phyloP scores from a whole-genome alignment of 2,329 filamentous ascomycete species.

The Zymoseptoria ardabiliae region DNA sequence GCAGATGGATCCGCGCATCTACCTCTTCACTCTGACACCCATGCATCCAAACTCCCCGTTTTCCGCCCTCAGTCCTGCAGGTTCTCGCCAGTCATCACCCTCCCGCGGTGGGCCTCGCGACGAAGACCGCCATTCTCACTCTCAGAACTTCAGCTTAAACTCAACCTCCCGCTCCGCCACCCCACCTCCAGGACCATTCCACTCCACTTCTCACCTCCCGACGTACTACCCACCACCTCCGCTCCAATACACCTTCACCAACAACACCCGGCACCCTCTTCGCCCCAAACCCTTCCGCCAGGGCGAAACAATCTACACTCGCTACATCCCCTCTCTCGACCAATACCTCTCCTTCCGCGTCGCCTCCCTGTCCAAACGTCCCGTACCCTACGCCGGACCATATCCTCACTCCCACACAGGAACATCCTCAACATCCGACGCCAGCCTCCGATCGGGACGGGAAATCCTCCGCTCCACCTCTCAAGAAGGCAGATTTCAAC shows the following conservation, averaged over 20 bases:
- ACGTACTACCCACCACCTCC: conserved; percentile 86
- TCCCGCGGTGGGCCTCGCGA: conserved; percentile 16
- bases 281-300: conserved; percentile 83
- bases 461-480: conserved; percentile 12
- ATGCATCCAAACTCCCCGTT: conserved; percentile 39
- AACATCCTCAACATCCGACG: conserved; percentile 11
- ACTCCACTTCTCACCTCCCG: conserved; percentile 74
- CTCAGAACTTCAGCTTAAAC: conserved; percentile 3
- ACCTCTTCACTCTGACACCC: conserved; percentile 76
- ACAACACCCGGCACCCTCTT: conserved; percentile 74
- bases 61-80: conserved; percentile 43
- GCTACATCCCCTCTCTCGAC: conserved; percentile 71
- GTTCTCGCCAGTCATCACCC: conserved; percentile 47
- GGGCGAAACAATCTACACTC: conserved; percentile 84
- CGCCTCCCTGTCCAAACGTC: conserved; percentile 59
- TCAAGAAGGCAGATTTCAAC: background rate
- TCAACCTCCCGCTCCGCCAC: conserved; percentile 13
- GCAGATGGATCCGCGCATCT: conserved; percentile 81
- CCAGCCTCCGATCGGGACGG: conserved; percentile 28
- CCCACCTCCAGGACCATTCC: conserved; percentile 56
- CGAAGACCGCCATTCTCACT: conserved; percentile 6
- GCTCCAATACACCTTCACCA: conserved; percentile 70
- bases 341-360: conserved; percentile 87
- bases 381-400: conserved; percentile 59
- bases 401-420: conserved; percentile 3